A percentile compares a stretch with the other conserved stretches of the same genome.
phyloP scores from a whole-genome alignment of 306 rosid genomes.

The Quercus alba region DNA sequence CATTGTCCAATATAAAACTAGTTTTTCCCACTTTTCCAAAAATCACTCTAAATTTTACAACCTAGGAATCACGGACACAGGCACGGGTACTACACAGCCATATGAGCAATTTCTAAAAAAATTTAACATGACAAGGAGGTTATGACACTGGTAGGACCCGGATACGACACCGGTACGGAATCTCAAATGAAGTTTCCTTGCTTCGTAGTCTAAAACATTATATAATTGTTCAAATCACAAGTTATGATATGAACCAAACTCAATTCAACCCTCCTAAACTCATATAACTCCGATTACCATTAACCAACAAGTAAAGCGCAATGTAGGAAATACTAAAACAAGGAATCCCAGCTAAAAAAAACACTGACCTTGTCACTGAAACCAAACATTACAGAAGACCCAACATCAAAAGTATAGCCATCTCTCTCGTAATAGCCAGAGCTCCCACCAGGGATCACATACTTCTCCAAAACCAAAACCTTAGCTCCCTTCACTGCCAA shows the following conservation, averaged over 20 bases:
- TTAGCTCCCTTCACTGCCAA: conserved; percentile 89
- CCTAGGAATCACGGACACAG: too few species aligned
- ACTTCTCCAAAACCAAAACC: conserved; percentile 91
- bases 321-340: neutral
- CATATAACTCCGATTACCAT: neutral
- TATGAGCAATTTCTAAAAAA: too few species aligned
- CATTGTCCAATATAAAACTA: neutral
- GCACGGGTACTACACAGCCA: too few species aligned
- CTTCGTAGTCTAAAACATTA: neutral
- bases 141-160: too few species aligned
- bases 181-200: too few species aligned
- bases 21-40: neutral
- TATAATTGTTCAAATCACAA: neutral
- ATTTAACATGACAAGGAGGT: too few species aligned
- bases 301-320: conserved; percentile 6
- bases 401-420: conserved; percentile 94
- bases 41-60: neutral
- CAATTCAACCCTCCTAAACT: neutral
- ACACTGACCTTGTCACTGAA: conserved; percentile 84
- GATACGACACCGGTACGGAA: too few species aligned
- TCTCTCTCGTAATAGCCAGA: conserved; percentile 86
- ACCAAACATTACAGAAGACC: conserved; percentile 98
- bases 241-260: neutral
- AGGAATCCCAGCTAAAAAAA: neutral
- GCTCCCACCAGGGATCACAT: conserved; percentile 97